Evolutionary conservation across 805 yeast species (phyloP), one percentile per base, ranked within the genome.

Genomic region (Naumovozyma dairenensis): DNA sequence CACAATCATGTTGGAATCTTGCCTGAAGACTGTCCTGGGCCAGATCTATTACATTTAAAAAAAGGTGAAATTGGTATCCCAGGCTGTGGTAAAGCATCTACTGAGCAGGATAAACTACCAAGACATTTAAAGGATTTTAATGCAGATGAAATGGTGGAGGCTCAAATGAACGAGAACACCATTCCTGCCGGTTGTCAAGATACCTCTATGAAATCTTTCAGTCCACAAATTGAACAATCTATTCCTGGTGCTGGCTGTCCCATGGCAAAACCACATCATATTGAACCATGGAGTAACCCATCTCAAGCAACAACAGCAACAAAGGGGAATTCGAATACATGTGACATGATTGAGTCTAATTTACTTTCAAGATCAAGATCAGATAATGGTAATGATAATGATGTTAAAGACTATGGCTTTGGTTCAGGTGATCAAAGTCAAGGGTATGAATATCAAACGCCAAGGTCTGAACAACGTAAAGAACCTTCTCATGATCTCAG

Each of bases 211-310:
- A 39, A 37, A 3, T 32, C 29, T 5, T 43, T 43, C 31, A 39
- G 33, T 5, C 40, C 39, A 2, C 8, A 20, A 7, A 21, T 16
- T n/a, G 34, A 25, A 2, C 40, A 34, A 15, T 43, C 46, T 3
- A 19, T 42, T 7, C 45, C 45, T 15, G 46, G 46, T 16, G 36
- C 45, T 12, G 46, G 46, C 4, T 21, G n/a, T 7, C 25, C 37
- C 10, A 25, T 30, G n/a, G 29, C 39, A 3, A 8, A 19, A 4
- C 29, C 31, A 7, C 38, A 38, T 17, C 34, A 38, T 16, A n/a
- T 33, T 3, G 24, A 16, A 1, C 14, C 35, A 5, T 43, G 39
- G 37, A 33, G 36, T 30, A 28, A 7, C 31, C 30, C 28, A 35
- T 21, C 15, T 21, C 20, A 17, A 9, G 29, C 28, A 31, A 25